Evolutionary conservation across 805 yeast genomes (phyloP), one percentile per base, ranked within the genome.

Genomic region (Kregervanrija delftensis): DNA sequence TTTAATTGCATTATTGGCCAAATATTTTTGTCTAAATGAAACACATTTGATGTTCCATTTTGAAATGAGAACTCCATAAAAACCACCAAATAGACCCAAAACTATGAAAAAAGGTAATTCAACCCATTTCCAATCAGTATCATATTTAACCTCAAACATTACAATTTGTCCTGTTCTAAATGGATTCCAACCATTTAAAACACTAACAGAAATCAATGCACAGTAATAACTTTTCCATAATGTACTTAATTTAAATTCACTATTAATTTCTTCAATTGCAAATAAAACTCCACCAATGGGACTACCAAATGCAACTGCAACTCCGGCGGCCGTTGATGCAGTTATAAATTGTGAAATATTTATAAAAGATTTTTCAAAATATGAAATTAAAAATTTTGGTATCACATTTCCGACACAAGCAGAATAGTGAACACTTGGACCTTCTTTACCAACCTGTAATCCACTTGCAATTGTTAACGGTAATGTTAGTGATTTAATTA

Each of bases 361-460:
- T 5, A 71, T 60, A 10, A 77, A 74, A 15, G 76, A 69, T 42
- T 63, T 64, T n/a, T 66, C 61, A 52, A 73, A 76, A 47, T 63
- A 61, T 16, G 57, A 56, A 5, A 47, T 35, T 45, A 83, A 71
- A 37, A 79, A 59, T 34, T 73, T 72, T 1, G 93, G 81, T 11
- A 88, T 67, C n/a, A 80, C 74, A 55, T 81, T 80, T 0, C 97
- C 99, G n/a, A 85, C 91, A 61, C 98, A 90, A 0, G 90, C 95
- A 0, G 99, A 97, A 63, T 91, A 93, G 64, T 93, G 99, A 11
- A 93, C 99, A 55, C 91, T 81, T 2, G 99, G 99, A 0, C 99
- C 99, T 60, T 93, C 99, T 64, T 93, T 93, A 16, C 99, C 99
- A 5, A 93, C 85, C 53, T 91, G 84, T 34, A 93, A 64, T 0